These are phyloP conservation scores for Pseudogymnoascus sp. DNA, from an alignment of 2,329 filamentous ascomycete genomes.

Conservation along the genomic window DNA sequence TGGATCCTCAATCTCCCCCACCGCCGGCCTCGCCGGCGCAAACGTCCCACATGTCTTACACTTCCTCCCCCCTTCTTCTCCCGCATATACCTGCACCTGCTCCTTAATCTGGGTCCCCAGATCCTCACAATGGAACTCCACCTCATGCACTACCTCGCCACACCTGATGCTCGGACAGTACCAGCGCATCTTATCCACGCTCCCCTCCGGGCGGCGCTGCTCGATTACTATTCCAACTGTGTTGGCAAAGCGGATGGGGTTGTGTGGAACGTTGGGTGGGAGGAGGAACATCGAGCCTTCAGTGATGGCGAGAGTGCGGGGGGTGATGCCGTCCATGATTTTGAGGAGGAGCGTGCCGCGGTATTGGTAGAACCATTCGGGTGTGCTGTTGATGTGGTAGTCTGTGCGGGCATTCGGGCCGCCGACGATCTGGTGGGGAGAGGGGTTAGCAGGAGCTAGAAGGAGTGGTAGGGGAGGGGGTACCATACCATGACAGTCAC, in stretches of 20 bases:
- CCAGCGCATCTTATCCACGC: slow-evolving; percentile 77
- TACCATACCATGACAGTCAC: slow-evolving; percentile 66
- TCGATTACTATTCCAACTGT: slow-evolving; percentile 93
- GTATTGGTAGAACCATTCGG: slow-evolving; percentile 98
- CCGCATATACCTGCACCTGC: slow-evolving; percentile 75
- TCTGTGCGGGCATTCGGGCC: slow-evolving; percentile 93
- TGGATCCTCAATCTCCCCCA: slow-evolving; percentile 50
- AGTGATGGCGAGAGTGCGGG: slow-evolving; percentile 79
- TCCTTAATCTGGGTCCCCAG: slow-evolving; percentile 91
- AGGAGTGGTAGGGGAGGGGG: background rate
- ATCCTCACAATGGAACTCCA: slow-evolving; percentile 78
- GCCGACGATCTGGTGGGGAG: slow-evolving; percentile 64
- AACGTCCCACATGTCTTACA: slow-evolving; percentile 71
- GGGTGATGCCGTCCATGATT: slow-evolving; percentile 65
- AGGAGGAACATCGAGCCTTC: slow-evolving; percentile 93
- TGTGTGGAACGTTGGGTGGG: slow-evolving; percentile 91
- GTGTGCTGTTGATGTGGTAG: slow-evolving; percentile 95
- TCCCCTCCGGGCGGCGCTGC: slow-evolving; percentile 63
- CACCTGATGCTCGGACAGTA: slow-evolving; percentile 64
- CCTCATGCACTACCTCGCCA: slow-evolving; percentile 70
- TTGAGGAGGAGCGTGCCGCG: slow-evolving; percentile 89
- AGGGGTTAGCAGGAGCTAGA: background rate
- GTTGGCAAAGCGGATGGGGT: slow-evolving; percentile 84
- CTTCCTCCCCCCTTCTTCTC: slow-evolving; percentile 58
- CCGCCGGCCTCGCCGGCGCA: slow-evolving; percentile 60